Evolutionary conservation across 2,329 filamentous ascomycete species (phyloP), one percentile per base, ranked within the genome.

Genomic region (Cladosporium oxysporum): DNA sequence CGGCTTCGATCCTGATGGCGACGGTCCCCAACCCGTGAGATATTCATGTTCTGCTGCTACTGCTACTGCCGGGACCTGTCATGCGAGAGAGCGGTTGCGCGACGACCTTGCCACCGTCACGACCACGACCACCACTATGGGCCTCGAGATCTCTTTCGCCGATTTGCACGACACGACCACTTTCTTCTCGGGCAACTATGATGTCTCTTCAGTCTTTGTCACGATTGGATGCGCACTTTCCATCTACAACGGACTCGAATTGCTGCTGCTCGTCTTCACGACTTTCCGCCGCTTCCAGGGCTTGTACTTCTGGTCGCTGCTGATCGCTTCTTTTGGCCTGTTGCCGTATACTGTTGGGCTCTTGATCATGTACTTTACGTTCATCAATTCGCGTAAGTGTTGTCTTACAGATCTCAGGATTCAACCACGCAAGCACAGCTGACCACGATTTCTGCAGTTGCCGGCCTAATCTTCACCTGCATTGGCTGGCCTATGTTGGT

Each of bases 401-500:
- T 55, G n/a, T 47, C 21, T 55, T 29, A 3, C 28, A 11, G 4
- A 14, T 31, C 1, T n/a, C 28, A 10, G 8, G 0, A 6, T 31
- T 2, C 26, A 29, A 10, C 4, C 8, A 31, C 8, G 8, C 4
- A 28, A 47, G 28, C 28, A 58, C 31, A 26, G 12, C 31, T 58
- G 12, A 41, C 55, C 7, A 23, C n/a, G 21, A 58, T 16, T 16
- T n/a, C 18, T 29, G n/a, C 57, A 59, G 50, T 68, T n/a, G 66
- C 64, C 18, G 66, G 66, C 6, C 64, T 66, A 2, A 44, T 68
- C 16, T 53, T 68, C 47, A 66, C 66, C 2, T 78, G 77, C 21
- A 65, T 88, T 63, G 86, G 85, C 8, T 84, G 87, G 83, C 66
- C 66, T 21, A 62, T 64, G 4, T 87, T 88, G 84, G 83, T 88